Conservation (phyloP, 768 basidiomycete genomes). For the Psilocybe tampanensis region DNA sequence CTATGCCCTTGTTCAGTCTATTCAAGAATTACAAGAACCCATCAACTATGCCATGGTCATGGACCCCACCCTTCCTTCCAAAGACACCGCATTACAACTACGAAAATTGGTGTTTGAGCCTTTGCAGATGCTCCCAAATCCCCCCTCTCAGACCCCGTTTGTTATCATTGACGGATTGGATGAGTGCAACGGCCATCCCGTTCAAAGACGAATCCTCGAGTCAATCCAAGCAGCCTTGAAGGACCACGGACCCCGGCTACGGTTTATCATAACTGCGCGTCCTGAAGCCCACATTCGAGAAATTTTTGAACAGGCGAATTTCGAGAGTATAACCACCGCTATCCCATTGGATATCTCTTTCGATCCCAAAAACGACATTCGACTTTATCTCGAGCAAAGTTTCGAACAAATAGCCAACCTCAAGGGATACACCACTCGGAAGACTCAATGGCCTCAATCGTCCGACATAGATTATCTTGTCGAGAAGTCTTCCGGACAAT, state of each 20-base stretch:
- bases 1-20: constrained; percentile 20
- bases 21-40: constrained; percentile 1
- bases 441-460: constrained; percentile 6
- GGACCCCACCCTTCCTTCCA: constrained; percentile 13
- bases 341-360: constrained; percentile 5
- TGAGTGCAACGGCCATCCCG: constrained; percentile 17
- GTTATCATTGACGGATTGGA: constrained; percentile 30
- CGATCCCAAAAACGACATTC: constrained; percentile 14
- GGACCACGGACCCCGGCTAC: constrained; percentile 1
- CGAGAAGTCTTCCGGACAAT: constrained; percentile 16
- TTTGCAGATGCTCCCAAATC: neutral
- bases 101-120: constrained; percentile 14
- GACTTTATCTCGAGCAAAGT: constrained; percentile 9
- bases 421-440: neutral
- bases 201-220: constrained; percentile 17
- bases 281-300: constrained; percentile 14
- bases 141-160: neutral
- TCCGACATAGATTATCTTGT: constrained; percentile 6
- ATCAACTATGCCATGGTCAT: constrained; percentile 9
- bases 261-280: constrained; percentile 17
- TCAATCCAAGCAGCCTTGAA: constrained; percentile 1
- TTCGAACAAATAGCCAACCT: constrained; percentile 9
- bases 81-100: constrained; percentile 10
- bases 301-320: neutral
- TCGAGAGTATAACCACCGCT: neutral